Evolutionary conservation across 2,329 filamentous ascomycete genomes (phyloP), one percentile per base, ranked within the genome.

Genomic region (Hymenoscyphus occultus): DNA sequence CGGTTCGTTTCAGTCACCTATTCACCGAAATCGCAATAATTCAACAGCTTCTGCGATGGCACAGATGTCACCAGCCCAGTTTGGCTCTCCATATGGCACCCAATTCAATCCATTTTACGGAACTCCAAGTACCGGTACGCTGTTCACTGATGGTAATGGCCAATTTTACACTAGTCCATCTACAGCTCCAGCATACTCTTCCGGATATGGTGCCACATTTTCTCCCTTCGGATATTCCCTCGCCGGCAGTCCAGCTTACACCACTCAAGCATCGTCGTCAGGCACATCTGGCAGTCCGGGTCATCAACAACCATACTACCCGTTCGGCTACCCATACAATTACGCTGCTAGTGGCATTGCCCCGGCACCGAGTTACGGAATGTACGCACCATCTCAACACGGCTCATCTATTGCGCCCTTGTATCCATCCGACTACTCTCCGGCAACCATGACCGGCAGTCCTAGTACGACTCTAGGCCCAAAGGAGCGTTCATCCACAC

Each of bases 401-500:
- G n/a, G 59, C 61, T 62, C 63, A 13, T 40, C 35, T 16, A 22
- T 65, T 5, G 40, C 40, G 19, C n/a, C 40, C 32, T 32, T 57
- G 32, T 65, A 66, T 58, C 61, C 63, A 10, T 51, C 60, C 5
- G 31, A 61, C 16, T 70, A 67, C 56, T 59, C 56, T 4, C 56
- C 56, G 9, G 10, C 65, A 16, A 61, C 64, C 51, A 35, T 61
- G 16, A 22, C 35, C 40, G 54, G 35, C 32, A 61, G n/a, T 39
- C 7, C 31, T 39, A n/a, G n/a, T 39, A 54, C 51, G 57, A 57
- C 19, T 54, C 65, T 69, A 3, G 10, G 5, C 10, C 19, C 48
- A 13, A 68, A 72, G 32, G 71, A 72, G 39, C 71, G 71, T 10
- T 71, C 71, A 6, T 56, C 64, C 22, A 72, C 71, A 39, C 72